These are phyloP conservation scores for Amphibolis antarctica DNA, from an alignment of 106 monocot genomes.

Conservation along the genomic window DNA sequence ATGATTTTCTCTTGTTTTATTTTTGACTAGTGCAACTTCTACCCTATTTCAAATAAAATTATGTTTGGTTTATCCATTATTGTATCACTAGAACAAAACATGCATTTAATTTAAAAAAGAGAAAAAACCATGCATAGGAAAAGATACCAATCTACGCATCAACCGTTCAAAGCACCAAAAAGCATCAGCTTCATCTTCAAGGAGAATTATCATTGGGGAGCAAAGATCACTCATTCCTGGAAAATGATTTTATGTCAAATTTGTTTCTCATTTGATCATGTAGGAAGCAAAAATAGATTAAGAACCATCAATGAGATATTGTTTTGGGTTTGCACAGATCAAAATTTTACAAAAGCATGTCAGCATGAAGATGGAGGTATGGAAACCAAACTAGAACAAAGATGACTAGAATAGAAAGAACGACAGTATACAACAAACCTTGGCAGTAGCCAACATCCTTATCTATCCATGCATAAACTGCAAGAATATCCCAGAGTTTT, in stretches of 20 bases:
- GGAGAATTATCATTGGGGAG: constrained; percentile 86
- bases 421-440: too few species aligned
- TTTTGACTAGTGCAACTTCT: too few species aligned
- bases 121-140: neutral
- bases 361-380: neutral
- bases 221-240: constrained; percentile 98
- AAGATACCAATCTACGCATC: constrained; percentile 84
- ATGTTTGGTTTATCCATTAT: too few species aligned
- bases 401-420: neutral
- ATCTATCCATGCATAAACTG: constrained; percentile 30
- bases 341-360: neutral
- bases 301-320: too few species aligned
- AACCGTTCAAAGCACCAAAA: constrained; percentile 93
- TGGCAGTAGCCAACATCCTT: constrained; percentile 26
- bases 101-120: too few species aligned
- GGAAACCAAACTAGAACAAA: neutral
- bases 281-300: too few species aligned
- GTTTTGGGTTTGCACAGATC: neutral
- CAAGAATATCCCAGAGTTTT: constrained; percentile 25
- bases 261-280: neutral
- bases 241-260: neutral
- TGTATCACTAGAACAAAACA: too few species aligned
- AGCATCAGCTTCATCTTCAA: constrained; percentile 93
- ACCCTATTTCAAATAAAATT: too few species aligned
- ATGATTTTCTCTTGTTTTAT: too few species aligned